These are phyloP conservation scores for Cochlearia excelsa DNA, from an alignment of 345 rosid species.

Conservation along the genomic window DNA sequence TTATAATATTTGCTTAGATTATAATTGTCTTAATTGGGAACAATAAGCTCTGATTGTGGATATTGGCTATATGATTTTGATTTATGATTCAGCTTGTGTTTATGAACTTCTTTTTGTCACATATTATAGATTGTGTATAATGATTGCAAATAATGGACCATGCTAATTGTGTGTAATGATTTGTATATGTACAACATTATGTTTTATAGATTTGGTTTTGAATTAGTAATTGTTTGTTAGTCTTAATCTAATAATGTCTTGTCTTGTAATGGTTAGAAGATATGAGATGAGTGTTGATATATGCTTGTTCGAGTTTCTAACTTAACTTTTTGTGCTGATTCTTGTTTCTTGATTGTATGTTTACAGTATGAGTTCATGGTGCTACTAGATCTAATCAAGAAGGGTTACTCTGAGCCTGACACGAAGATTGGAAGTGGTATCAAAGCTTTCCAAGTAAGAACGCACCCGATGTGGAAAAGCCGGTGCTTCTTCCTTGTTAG, in stretches of 20 bases:
- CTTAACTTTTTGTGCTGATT: neutral
- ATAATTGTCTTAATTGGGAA: neutral
- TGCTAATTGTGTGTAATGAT: too few relatives aligned
- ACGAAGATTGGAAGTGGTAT: conserved; percentile 77
- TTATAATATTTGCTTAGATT: neutral
- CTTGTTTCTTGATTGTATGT: conserved; percentile 5
- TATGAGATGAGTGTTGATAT: neutral
- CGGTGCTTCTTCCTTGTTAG: conserved; percentile 78
- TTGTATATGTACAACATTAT: too few relatives aligned
- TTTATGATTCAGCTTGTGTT: too few relatives aligned
- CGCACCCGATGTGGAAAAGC: conserved; percentile 74
- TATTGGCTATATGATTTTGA: conserved; percentile 3
- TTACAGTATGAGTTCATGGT: conserved; percentile 76
- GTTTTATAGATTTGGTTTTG: too few relatives aligned
- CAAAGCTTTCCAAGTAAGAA: conserved; percentile 63
- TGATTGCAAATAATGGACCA: too few relatives aligned
- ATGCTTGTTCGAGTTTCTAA: conserved; percentile 6
- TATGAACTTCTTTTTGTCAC: too few relatives aligned
- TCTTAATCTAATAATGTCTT: too few relatives aligned
- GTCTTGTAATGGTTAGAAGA: too few relatives aligned
- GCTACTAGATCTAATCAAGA: conserved; percentile 68
- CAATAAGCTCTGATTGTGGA: neutral
- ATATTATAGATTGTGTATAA: too few relatives aligned
- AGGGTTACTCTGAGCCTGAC: conserved; percentile 77
- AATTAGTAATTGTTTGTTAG: too few relatives aligned